Evolutionary conservation across 2,329 filamentous ascomycete genomes (phyloP).

Genomic region (Hypoxylon rubiginosum): DNA sequence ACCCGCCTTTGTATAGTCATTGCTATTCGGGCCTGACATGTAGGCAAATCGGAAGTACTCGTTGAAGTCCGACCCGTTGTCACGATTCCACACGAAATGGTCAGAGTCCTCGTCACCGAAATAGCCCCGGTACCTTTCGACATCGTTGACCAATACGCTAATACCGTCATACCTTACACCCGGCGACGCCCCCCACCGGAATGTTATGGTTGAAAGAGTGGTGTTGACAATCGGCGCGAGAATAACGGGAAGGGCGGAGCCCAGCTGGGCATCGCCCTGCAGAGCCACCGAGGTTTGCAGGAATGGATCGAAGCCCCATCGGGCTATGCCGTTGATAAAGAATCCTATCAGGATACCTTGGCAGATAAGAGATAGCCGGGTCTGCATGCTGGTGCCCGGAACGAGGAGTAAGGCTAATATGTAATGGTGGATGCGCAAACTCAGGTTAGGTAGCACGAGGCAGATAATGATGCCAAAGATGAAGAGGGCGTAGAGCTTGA

Average conservation of each 20-base stretch:
- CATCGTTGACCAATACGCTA: constrained; percentile 86
- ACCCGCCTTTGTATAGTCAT: constrained; percentile 82
- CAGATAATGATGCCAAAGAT: constrained; percentile 75
- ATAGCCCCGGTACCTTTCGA: constrained; percentile 82
- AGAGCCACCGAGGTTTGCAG: constrained; percentile 84
- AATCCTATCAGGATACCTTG: constrained; percentile 91
- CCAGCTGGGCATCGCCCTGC: constrained; percentile 74
- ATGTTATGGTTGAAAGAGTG: constrained; percentile 75
- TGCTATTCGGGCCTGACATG: constrained; percentile 73
- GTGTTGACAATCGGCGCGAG: constrained; percentile 62
- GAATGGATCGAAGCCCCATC: constrained; percentile 93
- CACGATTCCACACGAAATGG: constrained; percentile 72
- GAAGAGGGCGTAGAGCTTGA: constrained; percentile 82
- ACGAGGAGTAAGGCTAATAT: constrained; percentile 88
- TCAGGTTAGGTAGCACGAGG: constrained; percentile 80
- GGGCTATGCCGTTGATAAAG: constrained; percentile 92
- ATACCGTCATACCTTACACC: constrained; percentile 77
- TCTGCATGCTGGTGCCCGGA: constrained; percentile 90
- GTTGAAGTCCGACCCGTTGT: constrained; percentile 60
- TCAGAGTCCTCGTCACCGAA: constrained; percentile 68
- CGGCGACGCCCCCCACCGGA: constrained; percentile 64
- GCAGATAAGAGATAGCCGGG: constrained; percentile 84
- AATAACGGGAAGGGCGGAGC: constrained; percentile 71
- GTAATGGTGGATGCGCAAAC: constrained; percentile 91
- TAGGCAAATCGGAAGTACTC: constrained; percentile 86